Base-by-base conservation (phyloP, 768 basidiomycete species). In the Lactifluus pinguis region DNA sequence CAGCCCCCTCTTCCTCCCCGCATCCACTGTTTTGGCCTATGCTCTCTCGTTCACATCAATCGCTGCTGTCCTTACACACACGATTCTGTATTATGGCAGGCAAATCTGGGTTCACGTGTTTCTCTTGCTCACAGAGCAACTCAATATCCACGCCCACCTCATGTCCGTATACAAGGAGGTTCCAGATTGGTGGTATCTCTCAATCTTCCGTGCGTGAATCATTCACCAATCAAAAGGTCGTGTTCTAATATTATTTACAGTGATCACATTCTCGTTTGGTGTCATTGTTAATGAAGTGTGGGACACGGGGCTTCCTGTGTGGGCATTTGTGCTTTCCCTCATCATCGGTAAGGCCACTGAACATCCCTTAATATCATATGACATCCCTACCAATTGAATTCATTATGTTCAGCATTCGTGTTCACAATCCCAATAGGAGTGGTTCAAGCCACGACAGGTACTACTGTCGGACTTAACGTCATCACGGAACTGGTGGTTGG, bases 141-240 rank as follows among this genome's bases (percentile, higher is more conserved):
- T 87, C 1, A 92, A 93, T 73, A 82, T 93, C 62, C 91, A 93
- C 67, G 87, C 88, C 19, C 81, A 89, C 13, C 76, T 93, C 41
- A 93, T 93, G 92, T 76, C 79, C 10, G 73, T 73, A 51, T 93
- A 93, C 69, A 76, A 75, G 3, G 87, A 86, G 69, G 85, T 92
- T 17, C 91, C 90, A 1, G 81, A 91, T 61, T 92, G 87, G 89
- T 93, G 91, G 91, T 93, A 92, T 70, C 70, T 75, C 9, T 68
- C 77, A 47, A 77, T 93, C 53, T 89, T 91, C 72, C 32, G 69
- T 70, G n/a, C 19, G 65, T 63, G 7, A 10, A 21, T 36, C 19
- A 38, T 10, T 38, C 38, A 13, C 38, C 9, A 13, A 3, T 3
- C 3, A 0, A n/a, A 15, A 10, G 14, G 4, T 10, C 39, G 5